A percentile compares a stretch with the other conserved stretches of the same genome.
Evolutionary conservation across 2,329 filamentous ascomycete species (phyloP).

Genomic region (Pseudogymnoascus sp.): DNA sequence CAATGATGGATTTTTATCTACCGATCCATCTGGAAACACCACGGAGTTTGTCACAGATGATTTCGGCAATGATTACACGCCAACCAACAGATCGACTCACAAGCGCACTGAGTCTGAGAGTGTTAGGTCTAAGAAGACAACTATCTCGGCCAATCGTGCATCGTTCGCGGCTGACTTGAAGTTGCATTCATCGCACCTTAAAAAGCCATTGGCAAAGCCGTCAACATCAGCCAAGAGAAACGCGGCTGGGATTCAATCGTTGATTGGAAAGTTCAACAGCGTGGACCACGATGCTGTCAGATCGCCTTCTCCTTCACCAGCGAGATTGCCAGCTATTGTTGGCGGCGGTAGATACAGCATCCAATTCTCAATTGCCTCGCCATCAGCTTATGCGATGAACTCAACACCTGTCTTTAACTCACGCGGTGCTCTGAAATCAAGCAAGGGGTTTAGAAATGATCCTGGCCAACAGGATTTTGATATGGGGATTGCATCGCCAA

Average conservation of each 20-base stretch:
- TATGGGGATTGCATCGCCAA: background rate
- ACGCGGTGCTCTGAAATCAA: background rate
- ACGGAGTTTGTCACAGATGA: background rate
- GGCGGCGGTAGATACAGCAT: background rate
- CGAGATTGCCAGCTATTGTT: slow-evolving; percentile 6
- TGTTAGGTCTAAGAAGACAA: background rate
- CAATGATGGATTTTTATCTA: background rate
- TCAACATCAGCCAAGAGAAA: background rate
- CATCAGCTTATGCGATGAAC: background rate
- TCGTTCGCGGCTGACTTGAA: background rate
- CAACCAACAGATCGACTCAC: background rate
- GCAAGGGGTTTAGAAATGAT: background rate
- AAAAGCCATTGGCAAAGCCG: background rate
- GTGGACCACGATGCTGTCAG: background rate
- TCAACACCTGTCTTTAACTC: background rate
- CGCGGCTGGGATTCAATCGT: background rate
- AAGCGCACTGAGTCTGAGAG: background rate
- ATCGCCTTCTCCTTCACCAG: slow-evolving; percentile 10
- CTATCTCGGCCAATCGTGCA: background rate
- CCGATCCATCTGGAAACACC: background rate
- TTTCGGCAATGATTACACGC: background rate
- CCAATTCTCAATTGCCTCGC: background rate
- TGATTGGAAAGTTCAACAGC: background rate
- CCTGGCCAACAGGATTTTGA: background rate
- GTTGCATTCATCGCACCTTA: background rate